Percentiles rank a stretch among this genome's conserved stretches.
Conservation (phyloP, 306 rosid species). For the Canavalia gladiata region DNA sequence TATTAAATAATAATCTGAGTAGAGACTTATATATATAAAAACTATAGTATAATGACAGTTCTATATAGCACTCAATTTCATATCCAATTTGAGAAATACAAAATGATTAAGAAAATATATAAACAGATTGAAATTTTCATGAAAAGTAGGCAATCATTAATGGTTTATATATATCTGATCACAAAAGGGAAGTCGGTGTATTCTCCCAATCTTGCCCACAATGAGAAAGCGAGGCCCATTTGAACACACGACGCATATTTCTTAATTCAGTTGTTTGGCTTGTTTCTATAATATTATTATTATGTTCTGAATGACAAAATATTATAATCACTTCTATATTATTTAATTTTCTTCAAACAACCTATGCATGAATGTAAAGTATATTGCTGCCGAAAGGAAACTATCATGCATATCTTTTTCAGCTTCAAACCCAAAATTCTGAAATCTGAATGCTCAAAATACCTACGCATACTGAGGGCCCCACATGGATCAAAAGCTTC, state of each 20-base stretch:
- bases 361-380: constrained; percentile 33
- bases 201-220: background rate
- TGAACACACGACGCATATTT: background rate
- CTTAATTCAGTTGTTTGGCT: background rate
- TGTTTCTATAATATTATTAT: background rate
- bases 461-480: constrained; percentile 22
- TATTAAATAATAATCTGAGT: constrained; percentile 1
- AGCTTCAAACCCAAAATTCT: constrained; percentile 9
- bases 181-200: background rate
- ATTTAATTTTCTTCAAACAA: background rate
- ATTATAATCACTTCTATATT: background rate
- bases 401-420: constrained; percentile 34
- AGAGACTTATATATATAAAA: background rate
- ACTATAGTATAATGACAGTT: background rate
- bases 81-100: background rate
- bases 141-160: constrained; percentile 18
- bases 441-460: background rate
- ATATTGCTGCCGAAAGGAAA: constrained; percentile 42
- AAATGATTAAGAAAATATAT: background rate
- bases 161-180: background rate
- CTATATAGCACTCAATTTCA: background rate
- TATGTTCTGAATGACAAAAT: background rate
- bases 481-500: constrained; percentile 39
- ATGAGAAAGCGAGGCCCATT: background rate
- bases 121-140: background rate